Conservation (phyloP, 2,329 filamentous ascomycete species). For the Exophiala spinifera region DNA sequence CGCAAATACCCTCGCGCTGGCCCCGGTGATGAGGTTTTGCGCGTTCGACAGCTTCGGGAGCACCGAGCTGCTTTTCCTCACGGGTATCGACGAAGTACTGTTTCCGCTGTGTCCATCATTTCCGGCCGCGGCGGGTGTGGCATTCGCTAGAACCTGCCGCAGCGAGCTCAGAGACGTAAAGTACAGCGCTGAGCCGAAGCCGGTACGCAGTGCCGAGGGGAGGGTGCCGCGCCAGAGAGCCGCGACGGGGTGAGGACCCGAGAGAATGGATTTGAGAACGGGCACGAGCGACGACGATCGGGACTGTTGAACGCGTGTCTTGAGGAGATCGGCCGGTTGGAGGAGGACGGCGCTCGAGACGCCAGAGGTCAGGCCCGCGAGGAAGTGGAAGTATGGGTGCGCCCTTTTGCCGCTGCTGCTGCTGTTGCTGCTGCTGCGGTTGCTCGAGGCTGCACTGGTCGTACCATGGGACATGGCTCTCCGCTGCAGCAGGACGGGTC, state of each 20-base stretch:
- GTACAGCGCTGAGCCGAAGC: conserved; percentile 89
- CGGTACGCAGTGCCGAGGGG: conserved; percentile 88
- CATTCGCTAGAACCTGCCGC: conserved; percentile 56
- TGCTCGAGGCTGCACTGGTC: no score
- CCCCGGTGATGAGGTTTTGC: conserved; percentile 81
- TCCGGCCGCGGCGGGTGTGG: conserved; percentile 35
- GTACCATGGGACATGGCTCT: no score
- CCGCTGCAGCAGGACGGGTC: no score
- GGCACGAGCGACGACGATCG: conserved; percentile 64
- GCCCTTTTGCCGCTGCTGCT: conserved; percentile 20
- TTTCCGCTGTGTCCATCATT: conserved; percentile 11
- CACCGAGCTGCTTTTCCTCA: conserved; percentile 49
- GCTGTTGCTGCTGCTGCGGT: no score
- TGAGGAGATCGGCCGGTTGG: conserved; percentile 92
- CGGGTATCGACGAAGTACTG: neutral
- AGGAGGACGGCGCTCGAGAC: conserved; percentile 84
- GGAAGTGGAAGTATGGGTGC: conserved; percentile 68
- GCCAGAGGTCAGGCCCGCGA: conserved; percentile 83
- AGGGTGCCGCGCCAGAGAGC: conserved; percentile 89
- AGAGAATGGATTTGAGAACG: conserved; percentile 68
- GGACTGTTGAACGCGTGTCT: conserved; percentile 92
- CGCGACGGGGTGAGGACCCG: conserved; percentile 63
- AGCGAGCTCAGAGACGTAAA: conserved; percentile 84
- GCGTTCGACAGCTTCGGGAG: conserved; percentile 79
- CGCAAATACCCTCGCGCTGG: conserved; percentile 76